Conservation (phyloP, 2,329 filamentous ascomycete genomes). For the Orbilia ellipsospora region DNA sequence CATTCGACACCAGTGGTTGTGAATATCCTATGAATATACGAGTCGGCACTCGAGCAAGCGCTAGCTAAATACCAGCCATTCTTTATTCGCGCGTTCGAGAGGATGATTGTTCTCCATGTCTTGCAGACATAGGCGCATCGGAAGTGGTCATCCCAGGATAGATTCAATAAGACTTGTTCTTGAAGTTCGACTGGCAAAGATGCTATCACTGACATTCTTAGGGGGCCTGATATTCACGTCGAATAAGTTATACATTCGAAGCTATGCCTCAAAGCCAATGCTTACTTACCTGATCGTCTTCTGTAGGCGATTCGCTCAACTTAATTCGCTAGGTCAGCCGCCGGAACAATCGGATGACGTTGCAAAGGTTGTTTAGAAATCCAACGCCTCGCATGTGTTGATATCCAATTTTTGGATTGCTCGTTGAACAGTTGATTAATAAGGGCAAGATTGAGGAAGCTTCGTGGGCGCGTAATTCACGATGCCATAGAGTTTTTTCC, state of each 20-base stretch:
- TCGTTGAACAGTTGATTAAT: too few relatives aligned
- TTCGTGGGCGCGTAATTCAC: too few relatives aligned
- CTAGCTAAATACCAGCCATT: constrained; percentile 17
- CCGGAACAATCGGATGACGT: too few relatives aligned
- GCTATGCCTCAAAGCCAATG: not conserved
- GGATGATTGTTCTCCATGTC: constrained; percentile 31
- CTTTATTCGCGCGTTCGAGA: constrained; percentile 23
- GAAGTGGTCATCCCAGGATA: constrained; percentile 38
- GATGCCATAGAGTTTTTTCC: too few relatives aligned
- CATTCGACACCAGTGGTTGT: constrained; percentile 16
- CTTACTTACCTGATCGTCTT: too few relatives aligned
- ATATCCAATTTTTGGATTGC: too few relatives aligned
- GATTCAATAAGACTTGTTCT: constrained; percentile 31
- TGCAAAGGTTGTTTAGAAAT: too few relatives aligned
- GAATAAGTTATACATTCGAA: not conserved
- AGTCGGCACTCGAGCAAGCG: not conserved
- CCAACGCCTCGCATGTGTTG: too few relatives aligned
- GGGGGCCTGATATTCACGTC: not conserved
- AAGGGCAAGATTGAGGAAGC: too few relatives aligned
- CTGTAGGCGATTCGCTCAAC: too few relatives aligned
- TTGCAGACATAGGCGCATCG: constrained; percentile 42
- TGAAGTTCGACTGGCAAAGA: constrained; percentile 42
- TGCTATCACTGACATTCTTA: constrained; percentile 25
- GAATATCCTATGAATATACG: constrained; percentile 34
- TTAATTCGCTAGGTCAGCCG: too few relatives aligned